Evolutionary conservation across 2,329 filamentous ascomycete genomes (phyloP).

Genomic region (Trichoderma sp.): DNA sequence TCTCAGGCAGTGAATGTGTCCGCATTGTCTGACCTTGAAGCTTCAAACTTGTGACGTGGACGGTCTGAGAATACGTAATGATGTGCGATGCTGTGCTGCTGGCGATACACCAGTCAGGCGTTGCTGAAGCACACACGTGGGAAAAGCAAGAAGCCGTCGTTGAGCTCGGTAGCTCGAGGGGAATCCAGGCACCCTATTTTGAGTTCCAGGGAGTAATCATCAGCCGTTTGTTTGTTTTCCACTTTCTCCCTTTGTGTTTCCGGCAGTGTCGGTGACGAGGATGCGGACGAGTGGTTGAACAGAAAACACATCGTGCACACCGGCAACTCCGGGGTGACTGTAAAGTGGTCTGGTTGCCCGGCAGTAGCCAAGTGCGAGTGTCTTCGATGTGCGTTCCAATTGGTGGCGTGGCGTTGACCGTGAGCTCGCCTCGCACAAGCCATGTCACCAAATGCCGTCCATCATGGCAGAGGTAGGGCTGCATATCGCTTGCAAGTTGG

Average conservation of each 20-base stretch:
- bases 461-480: slow-evolving; percentile 21
- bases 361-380: not conserved
- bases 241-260: not conserved
- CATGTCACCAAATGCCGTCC: slow-evolving; percentile 9
- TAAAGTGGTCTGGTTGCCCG: slow-evolving; percentile 2
- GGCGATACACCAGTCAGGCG: slow-evolving; percentile 12
- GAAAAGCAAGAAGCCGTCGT: slow-evolving; percentile 1
- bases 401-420: slow-evolving; percentile 8
- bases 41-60: slow-evolving; percentile 19
- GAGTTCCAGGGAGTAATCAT: slow-evolving; percentile 4
- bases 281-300: not conserved
- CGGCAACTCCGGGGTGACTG: slow-evolving; percentile 10
- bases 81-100: not conserved
- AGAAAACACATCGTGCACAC: slow-evolving; percentile 1
- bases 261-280: not conserved
- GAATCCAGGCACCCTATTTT: slow-evolving; percentile 9
- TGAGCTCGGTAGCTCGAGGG: slow-evolving; percentile 5
- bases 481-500: slow-evolving; percentile 1
- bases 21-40: slow-evolving; percentile 9
- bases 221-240: not conserved
- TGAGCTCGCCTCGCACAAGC: slow-evolving; percentile 4
- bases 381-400: slow-evolving; percentile 1
- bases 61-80: slow-evolving; percentile 12
- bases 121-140: slow-evolving; percentile 17
- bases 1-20: not conserved